Evolutionary conservation across 768 basidiomycete genomes (phyloP), one percentile per base, ranked within the genome.

Genomic region (Naganishia randhawae): DNA sequence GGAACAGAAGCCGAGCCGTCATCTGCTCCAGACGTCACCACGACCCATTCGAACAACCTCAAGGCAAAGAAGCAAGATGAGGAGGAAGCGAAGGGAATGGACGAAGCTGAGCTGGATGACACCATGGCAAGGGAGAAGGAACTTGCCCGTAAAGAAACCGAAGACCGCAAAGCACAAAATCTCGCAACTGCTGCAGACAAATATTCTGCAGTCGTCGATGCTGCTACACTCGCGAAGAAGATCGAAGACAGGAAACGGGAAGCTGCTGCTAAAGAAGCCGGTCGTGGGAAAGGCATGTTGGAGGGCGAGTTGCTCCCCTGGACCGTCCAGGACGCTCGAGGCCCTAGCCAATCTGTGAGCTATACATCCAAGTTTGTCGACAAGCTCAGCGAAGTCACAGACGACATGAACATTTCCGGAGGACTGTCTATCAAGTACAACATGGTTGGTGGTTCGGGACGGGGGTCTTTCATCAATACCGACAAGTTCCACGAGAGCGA

Each of bases 301-400:
- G 8, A 42, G 14, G 42, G 42, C 14, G 42, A 42, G 19, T 13
- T 19, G 42, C 42, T 42, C 19, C 9, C 51, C 13, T 53, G 51
- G 51, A 53, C 51, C 13, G 51, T 53, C 10, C 27, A 53, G 27
- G 27, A 53, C 27, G 51, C 51, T 53, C 51, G 51, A 25, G 51
- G 51, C 19, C 51, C 11, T 29, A 29, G 27, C n/a, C 51, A 53
- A 19, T 16, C 32, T 8, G 51, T 53, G 5, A 53, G 27, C 27
- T 33, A 53, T 25, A 33, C 32, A 14, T 14, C 13, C 32, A 10
- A 22, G 32, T 53, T 53, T 17, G 51, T 53, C 51, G 32, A 53
- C 51, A 53, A 53, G 51, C 27, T 53, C 19, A 53, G 51, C 22
- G 51, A 53, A 33, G 27, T 53, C n/a, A 53, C 51, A 7, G 51